Conservation (phyloP, 148 eudicot genomes). For the Rhododendron griersonianum region DNA sequence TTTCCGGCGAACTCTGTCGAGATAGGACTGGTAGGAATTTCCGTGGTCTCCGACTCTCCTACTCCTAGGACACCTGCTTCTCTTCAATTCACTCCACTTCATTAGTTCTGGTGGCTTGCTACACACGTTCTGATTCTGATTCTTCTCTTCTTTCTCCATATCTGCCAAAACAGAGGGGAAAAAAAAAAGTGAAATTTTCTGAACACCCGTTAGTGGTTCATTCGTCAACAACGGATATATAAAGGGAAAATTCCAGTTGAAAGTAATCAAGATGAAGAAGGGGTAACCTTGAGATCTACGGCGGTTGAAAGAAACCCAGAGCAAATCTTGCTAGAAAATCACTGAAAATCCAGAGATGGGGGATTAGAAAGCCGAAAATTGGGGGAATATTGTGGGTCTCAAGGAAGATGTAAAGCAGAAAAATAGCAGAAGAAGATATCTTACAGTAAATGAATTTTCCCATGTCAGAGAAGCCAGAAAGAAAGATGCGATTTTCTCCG, state of each 20-base stretch:
- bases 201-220: background rate
- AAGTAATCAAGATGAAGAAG: background rate
- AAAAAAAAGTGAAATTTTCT: background rate
- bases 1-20: constrained; percentile 19
- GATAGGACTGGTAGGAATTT: background rate
- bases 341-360: background rate
- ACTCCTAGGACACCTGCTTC: constrained; percentile 18
- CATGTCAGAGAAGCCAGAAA: constrained; percentile 1
- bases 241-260: background rate
- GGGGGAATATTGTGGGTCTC: background rate
- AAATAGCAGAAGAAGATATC: background rate
- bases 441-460: constrained; percentile 1
- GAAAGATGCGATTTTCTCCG: background rate
- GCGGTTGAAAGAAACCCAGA: background rate
- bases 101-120: constrained; percentile 9
- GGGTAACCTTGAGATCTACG: constrained; percentile 9
- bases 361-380: background rate
- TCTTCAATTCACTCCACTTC: constrained; percentile 21
- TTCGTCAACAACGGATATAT: background rate
- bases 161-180: background rate
- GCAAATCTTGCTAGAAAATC: background rate
- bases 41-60: constrained; percentile 13
- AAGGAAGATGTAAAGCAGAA: background rate
- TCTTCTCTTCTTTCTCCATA: constrained; percentile 22
- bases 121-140: constrained; percentile 16